These are phyloP conservation scores for Pichia sp. DNA, from an alignment of 1,139 yeast species.

Conservation along the genomic window DNA sequence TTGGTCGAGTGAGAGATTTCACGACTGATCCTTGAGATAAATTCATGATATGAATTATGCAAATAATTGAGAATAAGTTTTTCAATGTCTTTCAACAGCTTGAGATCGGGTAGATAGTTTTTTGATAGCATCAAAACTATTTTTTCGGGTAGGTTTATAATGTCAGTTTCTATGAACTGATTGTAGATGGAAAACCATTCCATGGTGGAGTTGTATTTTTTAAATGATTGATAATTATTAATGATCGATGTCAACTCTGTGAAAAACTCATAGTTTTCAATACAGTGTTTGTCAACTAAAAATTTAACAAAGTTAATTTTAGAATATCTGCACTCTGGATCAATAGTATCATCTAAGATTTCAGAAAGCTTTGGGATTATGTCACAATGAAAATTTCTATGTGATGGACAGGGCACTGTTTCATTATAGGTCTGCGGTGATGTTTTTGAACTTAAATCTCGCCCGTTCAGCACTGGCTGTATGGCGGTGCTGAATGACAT, in stretches of 20 bases:
- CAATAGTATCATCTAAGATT: constrained; percentile 17
- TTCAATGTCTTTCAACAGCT: constrained; percentile 14
- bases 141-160: constrained; percentile 25
- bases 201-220: constrained; percentile 4
- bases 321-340: constrained; percentile 14
- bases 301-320: constrained; percentile 20
- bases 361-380: constrained; percentile 18
- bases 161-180: constrained; percentile 22
- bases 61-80: constrained; percentile 19
- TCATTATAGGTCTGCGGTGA: neutral
- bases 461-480: too few species aligned
- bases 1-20: neutral
- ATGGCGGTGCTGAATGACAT: too few species aligned
- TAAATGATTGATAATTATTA: constrained; percentile 3
- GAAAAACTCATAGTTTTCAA: constrained; percentile 26
- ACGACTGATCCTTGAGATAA: constrained; percentile 9
- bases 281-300: constrained; percentile 23
- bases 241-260: constrained; percentile 17
- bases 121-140: constrained; percentile 12
- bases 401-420: neutral
- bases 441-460: neutral
- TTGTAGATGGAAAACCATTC: constrained; percentile 21
- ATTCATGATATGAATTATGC: constrained; percentile 23
- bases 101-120: constrained; percentile 15
- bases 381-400: neutral